Conservation (phyloP, 805 yeast species). For the Ogataea paraovalis region DNA sequence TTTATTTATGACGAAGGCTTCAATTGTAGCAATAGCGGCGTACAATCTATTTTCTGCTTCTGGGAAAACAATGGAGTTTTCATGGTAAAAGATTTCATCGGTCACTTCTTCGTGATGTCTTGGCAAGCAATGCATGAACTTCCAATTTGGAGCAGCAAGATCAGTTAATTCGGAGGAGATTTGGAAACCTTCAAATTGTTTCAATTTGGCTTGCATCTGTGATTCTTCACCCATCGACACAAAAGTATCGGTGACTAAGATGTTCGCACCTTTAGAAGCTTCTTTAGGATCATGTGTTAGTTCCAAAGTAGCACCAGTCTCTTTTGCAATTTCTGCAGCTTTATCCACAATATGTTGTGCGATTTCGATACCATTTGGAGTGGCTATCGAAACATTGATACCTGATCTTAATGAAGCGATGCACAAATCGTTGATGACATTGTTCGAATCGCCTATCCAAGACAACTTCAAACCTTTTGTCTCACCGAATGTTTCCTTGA, state of each 20-base stretch:
- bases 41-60: conserved; percentile 96
- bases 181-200: conserved; percentile 85
- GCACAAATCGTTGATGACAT: conserved; percentile 89
- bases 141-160: conserved; percentile 69
- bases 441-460: conserved; percentile 97
- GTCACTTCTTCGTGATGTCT: conserved; percentile 92
- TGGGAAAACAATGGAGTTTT: conserved; percentile 79
- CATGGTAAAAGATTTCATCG: conserved; percentile 87
- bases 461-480: conserved; percentile 67
- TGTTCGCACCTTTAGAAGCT: conserved; percentile 72
- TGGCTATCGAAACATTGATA: conserved; percentile 76
- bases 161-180: conserved; percentile 63
- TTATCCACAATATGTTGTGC: conserved; percentile 47
- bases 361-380: conserved; percentile 72
- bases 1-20: conserved; percentile 81
- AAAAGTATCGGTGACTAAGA: conserved; percentile 94
- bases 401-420: conserved; percentile 84
- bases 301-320: conserved; percentile 50
- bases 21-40: conserved; percentile 93
- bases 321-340: conserved; percentile 51
- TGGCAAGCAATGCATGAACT: conserved; percentile 97
- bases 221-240: conserved; percentile 97
- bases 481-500: conserved; percentile 67
- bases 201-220: conserved; percentile 64
- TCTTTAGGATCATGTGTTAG: conserved; percentile 67